Evolutionary conservation across 2,329 filamentous ascomycete species (phyloP), one percentile per base, ranked within the genome.

Genomic region (Talaromyces sp.): DNA sequence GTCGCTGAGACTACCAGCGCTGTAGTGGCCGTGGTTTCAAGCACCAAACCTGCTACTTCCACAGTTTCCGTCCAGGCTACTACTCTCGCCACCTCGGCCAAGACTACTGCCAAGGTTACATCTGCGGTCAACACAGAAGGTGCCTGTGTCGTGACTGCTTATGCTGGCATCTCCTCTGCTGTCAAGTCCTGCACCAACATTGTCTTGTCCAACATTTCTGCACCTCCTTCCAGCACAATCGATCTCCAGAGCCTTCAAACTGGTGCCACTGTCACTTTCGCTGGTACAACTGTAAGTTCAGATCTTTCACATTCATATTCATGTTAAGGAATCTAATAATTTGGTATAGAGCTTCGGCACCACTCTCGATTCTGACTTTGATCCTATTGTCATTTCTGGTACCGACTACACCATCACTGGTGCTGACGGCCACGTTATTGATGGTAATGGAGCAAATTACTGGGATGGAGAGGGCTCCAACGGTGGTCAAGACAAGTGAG

Each of bases 381-480:
- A 75, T 85, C 79, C 91, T 15, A 82, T 91, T 70, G 82, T 82
- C 34, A 80, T 90, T 68, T 84, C 83, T 1, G 89, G 88, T 53
- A 84, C 75, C 40, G 77, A 80, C 67, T 81, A 89, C 69, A 81
- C 80, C 31, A 79, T 89, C 40, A 79, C 79, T 8, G 85, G 84
- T 58, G 82, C 82, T 25, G 69, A 77, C 1, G 87, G 84, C 22
- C 80, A 80, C 67, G 75, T 81, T 19, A 82, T 90, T 61, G 80
- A 89, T 70, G 84, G 85, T 64, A 80, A 84, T 47, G 86, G 87
- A 47, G 71, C 80, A 11, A 73, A 77, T 29, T 89, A 84, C 82
- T 90, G 87, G 88, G 87, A 89, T 70, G 79, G 81, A 61, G 70
- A 86, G 75, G 87, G 87, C 38, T 74, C 75, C 71, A 87, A 86